Conservation (phyloP, 805 yeast species). For the Wickerhamomyces ciferrii region DNA sequence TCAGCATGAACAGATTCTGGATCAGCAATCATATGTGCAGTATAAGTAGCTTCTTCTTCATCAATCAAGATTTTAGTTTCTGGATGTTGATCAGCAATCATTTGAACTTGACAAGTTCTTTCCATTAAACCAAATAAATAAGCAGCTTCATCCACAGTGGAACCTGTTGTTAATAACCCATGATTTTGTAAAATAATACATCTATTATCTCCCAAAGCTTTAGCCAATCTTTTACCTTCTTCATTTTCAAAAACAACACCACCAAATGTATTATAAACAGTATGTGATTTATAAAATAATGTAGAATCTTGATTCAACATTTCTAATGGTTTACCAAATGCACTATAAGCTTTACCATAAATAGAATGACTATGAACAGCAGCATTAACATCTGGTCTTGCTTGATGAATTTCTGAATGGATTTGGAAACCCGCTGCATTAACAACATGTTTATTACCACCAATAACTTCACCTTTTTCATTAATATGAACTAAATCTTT, state of each 20-base stretch:
- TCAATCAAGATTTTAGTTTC: conserved; percentile 34
- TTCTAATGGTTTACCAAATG: conserved; percentile 62
- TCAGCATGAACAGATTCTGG: conserved; percentile 67
- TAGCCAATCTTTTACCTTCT: conserved; percentile 60
- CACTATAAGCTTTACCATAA: conserved; percentile 60
- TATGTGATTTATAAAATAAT: conserved; percentile 56
- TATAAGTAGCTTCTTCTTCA: conserved; percentile 64
- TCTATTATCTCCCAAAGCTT: conserved; percentile 49
- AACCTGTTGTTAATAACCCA: conserved; percentile 67
- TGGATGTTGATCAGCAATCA: conserved; percentile 46
- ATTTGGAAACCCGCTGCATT: conserved; percentile 70
- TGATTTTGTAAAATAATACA: conserved; percentile 65
- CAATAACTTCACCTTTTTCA: conserved; percentile 54
- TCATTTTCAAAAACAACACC: conserved; percentile 69
- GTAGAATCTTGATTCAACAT: conserved; percentile 82
- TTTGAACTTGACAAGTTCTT: conserved; percentile 58
- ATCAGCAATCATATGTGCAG: conserved; percentile 54
- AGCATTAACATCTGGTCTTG: conserved; percentile 66
- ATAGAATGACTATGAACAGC: conserved; percentile 69
- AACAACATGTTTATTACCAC: conserved; percentile 53
- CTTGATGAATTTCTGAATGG: conserved; percentile 62
- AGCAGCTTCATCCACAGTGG: conserved; percentile 72
- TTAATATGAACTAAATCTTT: conserved; percentile 62
- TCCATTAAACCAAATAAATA: conserved; percentile 60
- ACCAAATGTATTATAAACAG: conserved; percentile 66